phyloP scores from a whole-genome alignment of 352 stramenopile genomes.

The Blastocystis sp. region DNA sequence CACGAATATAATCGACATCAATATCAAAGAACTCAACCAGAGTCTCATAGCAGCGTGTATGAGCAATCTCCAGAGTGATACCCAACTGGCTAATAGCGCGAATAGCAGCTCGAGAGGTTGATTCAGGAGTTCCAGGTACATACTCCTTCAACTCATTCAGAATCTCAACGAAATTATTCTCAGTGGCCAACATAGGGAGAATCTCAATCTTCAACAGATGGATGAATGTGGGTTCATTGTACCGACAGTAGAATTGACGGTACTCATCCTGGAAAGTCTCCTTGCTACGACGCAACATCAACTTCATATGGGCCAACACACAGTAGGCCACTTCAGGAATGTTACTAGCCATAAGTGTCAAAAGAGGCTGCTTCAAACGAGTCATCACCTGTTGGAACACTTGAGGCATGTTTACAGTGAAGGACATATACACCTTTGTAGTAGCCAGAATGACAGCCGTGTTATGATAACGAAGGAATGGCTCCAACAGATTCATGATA shows the following conservation, averaged over 20 bases:
- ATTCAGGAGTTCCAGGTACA: conserved; percentile 87
- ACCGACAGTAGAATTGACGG: conserved; percentile 92
- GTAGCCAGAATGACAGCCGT: conserved; percentile 90
- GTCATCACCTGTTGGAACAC: conserved; percentile 83
- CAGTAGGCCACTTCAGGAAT: conserved; percentile 88
- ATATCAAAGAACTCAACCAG: conserved; percentile 94
- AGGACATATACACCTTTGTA: conserved; percentile 92
- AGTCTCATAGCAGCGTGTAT: conserved; percentile 81
- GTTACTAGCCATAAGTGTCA: conserved; percentile 92
- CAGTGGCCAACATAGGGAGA: conserved; percentile 88
- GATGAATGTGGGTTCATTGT: conserved; percentile 95
- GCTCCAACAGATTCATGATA: conserved; percentile 96
- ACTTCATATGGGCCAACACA: conserved; percentile 91
- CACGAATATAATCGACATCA: conserved; percentile 89
- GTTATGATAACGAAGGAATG: conserved; percentile 89
- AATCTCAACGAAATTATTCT: conserved; percentile 89
- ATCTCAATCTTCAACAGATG: conserved; percentile 96
- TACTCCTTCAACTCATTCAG: conserved; percentile 94
- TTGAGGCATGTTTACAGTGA: conserved; percentile 86
- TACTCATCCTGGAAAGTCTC: conserved; percentile 95
- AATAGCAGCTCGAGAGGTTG: conserved; percentile 86
- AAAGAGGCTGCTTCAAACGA: conserved; percentile 88
- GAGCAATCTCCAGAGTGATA: conserved; percentile 73
- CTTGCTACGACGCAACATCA: conserved; percentile 88
- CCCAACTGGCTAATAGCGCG: conserved; percentile 88